A percentile compares a stretch with the other conserved stretches of the same genome.
These are phyloP conservation scores for Gossypium davidsonii DNA, from an alignment of 441 rosid species.

Conservation along the genomic window DNA sequence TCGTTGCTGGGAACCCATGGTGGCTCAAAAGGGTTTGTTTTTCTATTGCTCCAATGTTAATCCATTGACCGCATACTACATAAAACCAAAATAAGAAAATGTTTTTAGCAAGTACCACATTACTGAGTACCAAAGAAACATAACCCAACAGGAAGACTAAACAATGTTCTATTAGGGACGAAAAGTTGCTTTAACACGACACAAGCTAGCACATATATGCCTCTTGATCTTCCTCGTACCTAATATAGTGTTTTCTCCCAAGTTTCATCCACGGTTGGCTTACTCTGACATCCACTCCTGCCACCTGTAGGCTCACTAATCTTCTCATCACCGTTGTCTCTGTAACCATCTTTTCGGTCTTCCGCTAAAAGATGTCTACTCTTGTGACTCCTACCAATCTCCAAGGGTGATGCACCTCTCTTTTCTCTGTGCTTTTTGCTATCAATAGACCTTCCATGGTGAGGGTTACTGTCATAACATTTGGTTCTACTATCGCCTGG, in stretches of 20 bases:
- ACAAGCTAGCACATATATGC: background rate
- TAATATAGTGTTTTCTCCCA: background rate
- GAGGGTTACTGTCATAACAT: background rate
- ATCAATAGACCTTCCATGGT: background rate
- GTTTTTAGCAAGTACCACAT: background rate
- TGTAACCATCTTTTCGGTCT: background rate
- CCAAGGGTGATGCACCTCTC: background rate
- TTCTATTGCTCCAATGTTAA: background rate
- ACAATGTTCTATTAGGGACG: background rate
- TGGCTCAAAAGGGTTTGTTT: background rate
- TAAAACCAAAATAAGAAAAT: background rate
- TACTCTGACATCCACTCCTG: background rate
- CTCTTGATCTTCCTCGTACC: background rate
- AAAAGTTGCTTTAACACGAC: background rate
- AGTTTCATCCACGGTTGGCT: background rate
- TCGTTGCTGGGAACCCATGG: background rate
- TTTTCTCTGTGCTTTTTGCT: slow-evolving; percentile 3
- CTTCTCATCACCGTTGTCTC: background rate
- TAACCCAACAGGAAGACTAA: too few species aligned
- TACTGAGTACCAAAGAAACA: too few species aligned
- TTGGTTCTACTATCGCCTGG: background rate
- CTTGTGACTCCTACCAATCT: background rate
- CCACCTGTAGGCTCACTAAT: background rate
- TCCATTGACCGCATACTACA: too few species aligned
- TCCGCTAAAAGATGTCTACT: background rate